Percentiles rank a stretch among this genome's conserved stretches.
These are phyloP conservation scores for Diaporthe destruens DNA, from an alignment of 2,329 filamentous ascomycete genomes.

Conservation along the genomic window DNA sequence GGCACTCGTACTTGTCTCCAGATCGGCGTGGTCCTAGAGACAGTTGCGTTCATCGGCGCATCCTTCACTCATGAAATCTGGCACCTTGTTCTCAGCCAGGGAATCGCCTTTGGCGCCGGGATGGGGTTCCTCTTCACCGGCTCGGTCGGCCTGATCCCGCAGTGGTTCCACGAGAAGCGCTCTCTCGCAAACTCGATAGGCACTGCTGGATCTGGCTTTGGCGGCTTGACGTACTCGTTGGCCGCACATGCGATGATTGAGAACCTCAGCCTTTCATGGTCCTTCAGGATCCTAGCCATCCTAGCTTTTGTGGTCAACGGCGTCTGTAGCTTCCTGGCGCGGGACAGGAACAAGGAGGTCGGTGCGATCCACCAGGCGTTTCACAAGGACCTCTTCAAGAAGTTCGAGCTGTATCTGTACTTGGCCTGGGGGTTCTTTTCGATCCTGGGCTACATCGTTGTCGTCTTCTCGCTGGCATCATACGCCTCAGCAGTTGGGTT, in stretches of 20 bases:
- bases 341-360: slow-evolving; percentile 79
- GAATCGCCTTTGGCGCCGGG: slow-evolving; percentile 80
- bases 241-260: slow-evolving; percentile 77
- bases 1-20: slow-evolving; percentile 75
- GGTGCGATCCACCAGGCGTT: slow-evolving; percentile 77
- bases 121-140: slow-evolving; percentile 83
- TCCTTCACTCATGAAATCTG: slow-evolving; percentile 77
- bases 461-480: slow-evolving; percentile 82
- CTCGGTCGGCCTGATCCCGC: slow-evolving; percentile 74
- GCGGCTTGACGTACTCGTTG: slow-evolving; percentile 78
- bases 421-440: slow-evolving; percentile 77
- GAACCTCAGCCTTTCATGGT: slow-evolving; percentile 73
- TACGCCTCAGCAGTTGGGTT: slow-evolving; percentile 79
- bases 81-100: slow-evolving; percentile 82
- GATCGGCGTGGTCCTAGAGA: slow-evolving; percentile 74
- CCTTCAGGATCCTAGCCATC: slow-evolving; percentile 75
- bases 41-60: slow-evolving; percentile 75
- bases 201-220: slow-evolving; percentile 78
- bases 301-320: slow-evolving; percentile 74
- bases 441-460: slow-evolving; percentile 79
- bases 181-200: slow-evolving; percentile 78
- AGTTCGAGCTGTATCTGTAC: slow-evolving; percentile 73
- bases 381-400: slow-evolving; percentile 71
- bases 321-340: slow-evolving; percentile 72
- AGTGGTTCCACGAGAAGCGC: slow-evolving; percentile 79